Conservation (phyloP, 2,329 filamentous ascomycete genomes). For the Ophiocordyceps sinensis region DNA sequence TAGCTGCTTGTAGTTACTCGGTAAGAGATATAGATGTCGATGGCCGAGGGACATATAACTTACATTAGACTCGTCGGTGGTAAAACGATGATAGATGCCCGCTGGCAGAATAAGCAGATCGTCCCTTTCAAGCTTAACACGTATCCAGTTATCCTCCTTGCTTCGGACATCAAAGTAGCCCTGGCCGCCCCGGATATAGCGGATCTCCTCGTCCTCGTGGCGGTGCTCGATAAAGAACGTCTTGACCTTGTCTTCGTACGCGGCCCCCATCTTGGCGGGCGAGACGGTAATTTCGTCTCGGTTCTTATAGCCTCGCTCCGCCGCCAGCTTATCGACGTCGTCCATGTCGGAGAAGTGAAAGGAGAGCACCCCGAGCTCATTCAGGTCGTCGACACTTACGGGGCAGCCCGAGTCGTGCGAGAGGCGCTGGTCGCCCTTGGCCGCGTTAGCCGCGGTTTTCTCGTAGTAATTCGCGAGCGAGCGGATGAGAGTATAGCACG, state of each 20-base stretch:
- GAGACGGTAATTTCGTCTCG: conserved; percentile 87
- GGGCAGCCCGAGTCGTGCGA: conserved; percentile 72
- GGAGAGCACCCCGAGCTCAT: conserved; percentile 68
- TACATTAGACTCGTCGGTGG: conserved; percentile 82
- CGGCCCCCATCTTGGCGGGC: conserved; percentile 66
- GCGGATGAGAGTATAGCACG: conserved; percentile 9
- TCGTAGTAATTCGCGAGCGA: no score
- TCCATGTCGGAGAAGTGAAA: conserved; percentile 48
- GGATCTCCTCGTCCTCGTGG: conserved; percentile 97
- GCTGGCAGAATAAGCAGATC: conserved; percentile 89
- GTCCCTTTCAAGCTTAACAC: conserved; percentile 68
- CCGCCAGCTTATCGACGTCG: conserved; percentile 60
- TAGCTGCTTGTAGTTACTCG: background rate
- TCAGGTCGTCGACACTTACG: conserved; percentile 51
- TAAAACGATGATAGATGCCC: conserved; percentile 96
- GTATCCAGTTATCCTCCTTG: conserved; percentile 73
- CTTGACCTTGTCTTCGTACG: conserved; percentile 90
- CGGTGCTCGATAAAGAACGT: conserved; percentile 90
- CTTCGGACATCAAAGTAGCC: conserved; percentile 91
- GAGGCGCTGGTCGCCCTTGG: conserved; percentile 83
- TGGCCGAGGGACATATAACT: conserved; percentile 4
- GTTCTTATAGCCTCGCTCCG: conserved; percentile 75
- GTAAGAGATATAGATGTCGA: background rate
- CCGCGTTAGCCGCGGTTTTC: background rate
- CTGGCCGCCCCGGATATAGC: conserved; percentile 76